Base-by-base conservation (phyloP, 805 yeast genomes). In the Myxozyma lipomycoides region DNA sequence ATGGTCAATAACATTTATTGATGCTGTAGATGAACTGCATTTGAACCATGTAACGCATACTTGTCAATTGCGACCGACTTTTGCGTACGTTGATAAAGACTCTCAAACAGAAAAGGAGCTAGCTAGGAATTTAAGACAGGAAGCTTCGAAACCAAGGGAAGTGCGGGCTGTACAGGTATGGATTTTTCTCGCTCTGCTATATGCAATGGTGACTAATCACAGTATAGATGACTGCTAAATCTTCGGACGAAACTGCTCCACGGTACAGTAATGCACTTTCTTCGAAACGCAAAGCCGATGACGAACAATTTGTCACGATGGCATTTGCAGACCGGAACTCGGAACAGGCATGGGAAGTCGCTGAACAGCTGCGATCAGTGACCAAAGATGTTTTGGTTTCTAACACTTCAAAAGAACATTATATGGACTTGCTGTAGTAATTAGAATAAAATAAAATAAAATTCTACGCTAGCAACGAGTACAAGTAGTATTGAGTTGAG, bases 41-140 rank as follows among this genome's bases (percentile, higher is more conserved):
- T 66, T 91, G 53, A 67, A 78, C 1, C 86, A 91, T 1, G 73
- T 90, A 1, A 77, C 79, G 32, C 74, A 80, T 19, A 78, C 85
- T 0, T 78, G 84, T 0, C 97, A 91, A 66, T 66, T 93, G 53
- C 76, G 96, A 59, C 93, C 97, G 2, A 77, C 78, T 60, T 87
- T 93, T 69, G 78, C 76, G 57, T 86, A 90, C 64, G 79, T 89
- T 39, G 95, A 89, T 64, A 81, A 76, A 37, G 70, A 74, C 48
- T 49, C 55, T 3, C 78, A 74, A 51, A 71, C 71, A 49, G 74
- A 70, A 48, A 76, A 72, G 49, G 70, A 73, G 62, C 47, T 70
- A 52, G 49, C 72, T 60, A 56, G 68, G 63, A 49, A 68, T 58
- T 63, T 68, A 34, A 70, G 68, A 45, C 72, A 73, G 41, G 75